Evolutionary conservation across 192 early-diverging fungal species (phyloP), one percentile per base, ranked within the genome.

Genomic region (Coemansia guatemalensis): DNA sequence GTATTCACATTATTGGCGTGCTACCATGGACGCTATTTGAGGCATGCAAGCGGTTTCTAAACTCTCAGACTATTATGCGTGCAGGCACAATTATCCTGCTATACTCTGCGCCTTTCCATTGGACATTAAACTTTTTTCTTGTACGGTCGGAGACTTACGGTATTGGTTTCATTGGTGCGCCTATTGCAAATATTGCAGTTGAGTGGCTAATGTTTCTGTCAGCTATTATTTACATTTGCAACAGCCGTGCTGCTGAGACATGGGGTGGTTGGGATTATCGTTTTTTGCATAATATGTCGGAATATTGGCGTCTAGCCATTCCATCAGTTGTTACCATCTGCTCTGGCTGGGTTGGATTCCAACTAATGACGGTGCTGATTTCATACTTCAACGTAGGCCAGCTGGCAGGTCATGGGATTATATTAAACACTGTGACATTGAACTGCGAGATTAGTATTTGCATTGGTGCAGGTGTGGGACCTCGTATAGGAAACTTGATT

Each of bases 11-110:
- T 26, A 81, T 86, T 2, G 91, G 92, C n/a, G 83, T 90, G 50
- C 87, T 91, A 29, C 90, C 93, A 0, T 86, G 80, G 69, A 73
- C 95, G 60, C 81, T 91, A 29, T 88, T 87, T 84, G 93, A 95
- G 60, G 89, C 88, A 65, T 74, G 91, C 23, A 90, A 93, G 65
- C 85, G 91, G 58, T 96, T 82, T 64, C 73, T 96, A 49, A 89
- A 95, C 71, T 86, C 88, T 0, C 95, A 95, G 82, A 92, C 89
- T 11, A 74, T 73, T 62, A 94, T 97, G 94, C 80, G 89, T 18
- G 91, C 92, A 4, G 84, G 81, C 27, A 90, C 92, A 26, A 82
- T 85, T 53, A 85, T 93, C 39, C 84, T 92, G 12, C 32, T 86
- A 26, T 65, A 91, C 49, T 87, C 85, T 0, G 73, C 88, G 2